Percentiles rank a stretch among this genome's conserved stretches.
phyloP scores from a whole-genome alignment of 2,329 filamentous ascomycete species.

The Orbilia blumenaviensis region DNA sequence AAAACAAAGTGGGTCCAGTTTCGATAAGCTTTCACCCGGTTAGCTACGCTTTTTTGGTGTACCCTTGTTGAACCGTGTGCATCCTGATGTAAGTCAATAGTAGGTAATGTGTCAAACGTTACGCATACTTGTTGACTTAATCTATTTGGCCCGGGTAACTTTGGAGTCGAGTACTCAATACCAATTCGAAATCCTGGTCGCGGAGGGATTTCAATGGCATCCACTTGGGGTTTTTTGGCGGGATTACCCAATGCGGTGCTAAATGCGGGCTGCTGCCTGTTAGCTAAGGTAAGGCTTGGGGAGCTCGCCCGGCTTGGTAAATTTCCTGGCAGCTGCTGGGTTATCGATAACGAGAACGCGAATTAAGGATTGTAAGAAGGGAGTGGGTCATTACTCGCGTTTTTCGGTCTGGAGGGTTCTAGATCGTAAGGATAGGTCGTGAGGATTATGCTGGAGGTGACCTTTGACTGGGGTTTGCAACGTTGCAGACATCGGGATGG shows the following conservation, averaged over 20 bases:
- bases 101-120: neutral
- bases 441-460: too few species aligned
- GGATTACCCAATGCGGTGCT: conserved; percentile 13
- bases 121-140: neutral
- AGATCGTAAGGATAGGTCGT: too few species aligned
- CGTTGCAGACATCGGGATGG: too few species aligned
- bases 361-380: neutral
- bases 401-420: too few species aligned
- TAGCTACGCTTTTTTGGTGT: neutral
- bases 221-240: neutral
- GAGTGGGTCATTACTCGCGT: neutral
- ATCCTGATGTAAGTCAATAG: neutral
- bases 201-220: neutral
- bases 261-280: conserved; percentile 2
- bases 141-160: neutral
- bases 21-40: conserved; percentile 4
- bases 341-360: neutral
- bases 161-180: too few species aligned
- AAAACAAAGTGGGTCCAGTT: conserved; percentile 7
- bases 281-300: neutral
- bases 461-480: too few species aligned
- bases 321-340: too few species aligned
- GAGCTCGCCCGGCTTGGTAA: neutral
- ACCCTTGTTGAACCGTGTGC: neutral
- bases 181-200: neutral